Evolutionary conservation across 805 yeast species (phyloP), one percentile per base, ranked within the genome.

Genomic region (Kuraishia borneana): DNA sequence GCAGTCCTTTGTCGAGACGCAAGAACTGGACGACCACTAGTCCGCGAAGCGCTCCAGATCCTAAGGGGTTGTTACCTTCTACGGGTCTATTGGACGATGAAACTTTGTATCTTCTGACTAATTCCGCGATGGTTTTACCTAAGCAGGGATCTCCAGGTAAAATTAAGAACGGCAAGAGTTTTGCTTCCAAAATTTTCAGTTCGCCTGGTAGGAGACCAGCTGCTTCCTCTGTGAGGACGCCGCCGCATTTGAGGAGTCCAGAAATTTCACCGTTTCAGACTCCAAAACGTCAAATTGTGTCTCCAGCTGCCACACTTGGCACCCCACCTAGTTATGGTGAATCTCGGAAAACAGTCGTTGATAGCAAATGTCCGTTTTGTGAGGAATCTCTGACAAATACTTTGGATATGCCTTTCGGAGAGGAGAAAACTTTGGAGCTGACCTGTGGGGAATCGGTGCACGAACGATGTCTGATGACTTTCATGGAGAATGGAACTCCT

Each of bases 371-470:
- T 23, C 32, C 43, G 3, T 46, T 76, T 12, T 77, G 85, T 46
- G 65, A 65, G 5, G 75, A 76, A 33, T 57, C 63, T 2, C 49
- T 75, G 4, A 58, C 61, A 13, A 60, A 64, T 20, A 68, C 65
- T 32, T 53, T 68, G 32, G 32, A 7, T 20, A 14, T 18, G 21
- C 21, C n/a, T n/a, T 12, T 10, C 21, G 42, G 38, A 6, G 34
- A 41, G 6, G 63, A 58, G 36, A 60, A 56, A 30, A 50, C 73
- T 2, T 51, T 76, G 10, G 65, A 63, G 36, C 53, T 76, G 21
- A 50, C 50, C 26, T 77, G 85, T 52, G 69, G 65, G 2, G 82
- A 76, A 46, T 50, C 57, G 30, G 58, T 65, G 26, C 85, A 77
- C 47, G 76, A 72, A 34, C 72, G 73, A 36, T 77, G 85, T 46